A percentile compares a stretch with the other conserved stretches of the same genome.
Conservation (phyloP, 495 filamentous ascomycete species). For the Hypomontagnella monticulosa region DNA sequence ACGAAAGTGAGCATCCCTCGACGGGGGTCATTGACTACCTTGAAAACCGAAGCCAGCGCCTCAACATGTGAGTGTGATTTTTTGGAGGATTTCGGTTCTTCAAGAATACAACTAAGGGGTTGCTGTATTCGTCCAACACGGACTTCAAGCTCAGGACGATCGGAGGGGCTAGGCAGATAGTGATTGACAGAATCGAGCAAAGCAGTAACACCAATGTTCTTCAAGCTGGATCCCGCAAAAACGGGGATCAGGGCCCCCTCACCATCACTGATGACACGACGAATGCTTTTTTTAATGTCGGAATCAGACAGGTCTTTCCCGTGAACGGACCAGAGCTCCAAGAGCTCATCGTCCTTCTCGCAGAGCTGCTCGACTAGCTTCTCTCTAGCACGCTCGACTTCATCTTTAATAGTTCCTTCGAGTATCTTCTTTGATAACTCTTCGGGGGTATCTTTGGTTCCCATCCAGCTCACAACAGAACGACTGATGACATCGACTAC, state of each 20-base stretch:
- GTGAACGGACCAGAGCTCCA: constrained; percentile 82
- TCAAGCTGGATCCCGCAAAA: constrained; percentile 91
- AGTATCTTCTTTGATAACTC: constrained; percentile 18
- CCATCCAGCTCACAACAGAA: constrained; percentile 49
- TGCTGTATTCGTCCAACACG: constrained; percentile 66
- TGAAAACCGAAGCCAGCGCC: constrained; percentile 91
- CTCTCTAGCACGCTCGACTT: constrained; percentile 78
- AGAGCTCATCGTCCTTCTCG: constrained; percentile 85
- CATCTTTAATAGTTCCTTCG: constrained; percentile 62
- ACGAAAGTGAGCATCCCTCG: constrained; percentile 92
- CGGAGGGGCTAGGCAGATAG: constrained; percentile 82
- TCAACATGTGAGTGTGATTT: constrained; percentile 64
- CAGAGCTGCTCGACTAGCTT: constrained; percentile 84
- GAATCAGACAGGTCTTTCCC: constrained; percentile 75
- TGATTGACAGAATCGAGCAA: constrained; percentile 88
- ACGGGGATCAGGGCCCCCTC: constrained; percentile 78
- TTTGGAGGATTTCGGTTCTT: constrained; percentile 55
- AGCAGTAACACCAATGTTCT: constrained; percentile 94
- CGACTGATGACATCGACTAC: constrained; percentile 80
- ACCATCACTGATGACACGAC: constrained; percentile 73
- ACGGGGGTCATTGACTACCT: constrained; percentile 88
- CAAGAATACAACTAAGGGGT: constrained; percentile 62
- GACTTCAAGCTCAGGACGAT: constrained; percentile 81
- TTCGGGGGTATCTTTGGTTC: constrained; percentile 38
- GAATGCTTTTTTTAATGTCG: constrained; percentile 76